Conservation (phyloP, 345 rosid species). For the Isatis tinctoria region DNA sequence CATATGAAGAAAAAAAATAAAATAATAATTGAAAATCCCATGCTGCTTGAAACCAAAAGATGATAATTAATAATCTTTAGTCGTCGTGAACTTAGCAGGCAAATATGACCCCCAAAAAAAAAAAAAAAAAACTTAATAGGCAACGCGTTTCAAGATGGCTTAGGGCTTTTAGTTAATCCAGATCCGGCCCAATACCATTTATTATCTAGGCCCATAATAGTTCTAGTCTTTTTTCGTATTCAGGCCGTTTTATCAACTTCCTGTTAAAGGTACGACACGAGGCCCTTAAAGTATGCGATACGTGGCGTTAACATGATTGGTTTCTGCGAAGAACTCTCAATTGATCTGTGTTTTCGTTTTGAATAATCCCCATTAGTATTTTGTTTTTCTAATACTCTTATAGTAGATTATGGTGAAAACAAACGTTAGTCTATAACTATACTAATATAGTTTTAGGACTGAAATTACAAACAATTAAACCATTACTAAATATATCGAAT, state of each 20-base stretch:
- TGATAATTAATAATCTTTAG: no score
- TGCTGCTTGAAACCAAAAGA: no score
- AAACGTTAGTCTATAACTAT: background rate
- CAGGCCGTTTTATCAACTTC: background rate
- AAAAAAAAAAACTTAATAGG: background rate
- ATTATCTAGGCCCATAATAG: background rate
- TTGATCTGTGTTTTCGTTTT: no score
- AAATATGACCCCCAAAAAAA: no score
- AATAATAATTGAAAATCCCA: no score
- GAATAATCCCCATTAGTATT: no score
- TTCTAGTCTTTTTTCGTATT: background rate
- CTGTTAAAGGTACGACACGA: no score
- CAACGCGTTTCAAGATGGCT: background rate
- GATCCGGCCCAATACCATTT: background rate
- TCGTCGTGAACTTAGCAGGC: no score
- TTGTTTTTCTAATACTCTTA: background rate
- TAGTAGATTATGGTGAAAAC: background rate
- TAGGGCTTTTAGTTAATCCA: background rate
- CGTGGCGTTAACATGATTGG: no score
- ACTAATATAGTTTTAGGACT: background rate
- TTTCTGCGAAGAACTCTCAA: no score
- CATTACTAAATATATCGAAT: background rate
- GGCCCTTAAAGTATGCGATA: no score
- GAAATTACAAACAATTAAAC: background rate
- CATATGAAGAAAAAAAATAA: no score